Base-by-base conservation (phyloP, 345 rosid species). In the Nephelium lappaceum region DNA sequence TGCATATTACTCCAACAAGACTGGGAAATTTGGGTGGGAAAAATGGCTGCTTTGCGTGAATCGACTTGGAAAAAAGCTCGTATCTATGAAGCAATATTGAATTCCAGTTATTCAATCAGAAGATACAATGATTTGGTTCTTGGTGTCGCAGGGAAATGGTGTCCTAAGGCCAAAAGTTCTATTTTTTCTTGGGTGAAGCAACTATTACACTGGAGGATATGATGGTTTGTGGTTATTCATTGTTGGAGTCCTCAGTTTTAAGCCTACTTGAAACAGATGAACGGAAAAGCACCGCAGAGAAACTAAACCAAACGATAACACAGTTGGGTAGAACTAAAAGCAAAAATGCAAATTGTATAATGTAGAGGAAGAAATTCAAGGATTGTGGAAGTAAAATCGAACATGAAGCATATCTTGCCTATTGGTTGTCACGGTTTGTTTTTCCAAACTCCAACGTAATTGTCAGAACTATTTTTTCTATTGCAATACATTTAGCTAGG, bases 111-210 rank as follows among this genome's bases (percentile, higher is more conserved):
- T 19, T 11, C 67, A 36, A 76, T 90, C 11, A 42, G 45, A 21
- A 83, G 71, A 63, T 57, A 87, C 4, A 25, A 36, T 6, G 86
- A 78, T 67, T 74, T 90, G 80, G 15, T 90, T 47, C 58, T 82
- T 61, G 85, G 76, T 4, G 60, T 90, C 73, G 83, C 81, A 1
- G 89, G 87, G 84, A 90, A 71, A 80, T 88, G 91, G 88, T 84
- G 87, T 24, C 21, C 81, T 0, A 82, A 85, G 42, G 86, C 91
- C 23, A 87, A 90, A n/a, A 71, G 87, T 0, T 90, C 88, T 69
- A 77, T 87, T n/a, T 88, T 87, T 18, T 27, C 83, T 16, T 90
- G 94, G 94, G 93, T 0, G 92, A 88, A 83, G 89, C 91, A 5
- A 88, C 89, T 3, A 5, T 90, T 25, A 86, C 92, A 0, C 69